A percentile compares a stretch with the other conserved stretches of the same genome.
These are phyloP conservation scores for Acer saccharum DNA, from an alignment of 345 rosid species.

Conservation along the genomic window DNA sequence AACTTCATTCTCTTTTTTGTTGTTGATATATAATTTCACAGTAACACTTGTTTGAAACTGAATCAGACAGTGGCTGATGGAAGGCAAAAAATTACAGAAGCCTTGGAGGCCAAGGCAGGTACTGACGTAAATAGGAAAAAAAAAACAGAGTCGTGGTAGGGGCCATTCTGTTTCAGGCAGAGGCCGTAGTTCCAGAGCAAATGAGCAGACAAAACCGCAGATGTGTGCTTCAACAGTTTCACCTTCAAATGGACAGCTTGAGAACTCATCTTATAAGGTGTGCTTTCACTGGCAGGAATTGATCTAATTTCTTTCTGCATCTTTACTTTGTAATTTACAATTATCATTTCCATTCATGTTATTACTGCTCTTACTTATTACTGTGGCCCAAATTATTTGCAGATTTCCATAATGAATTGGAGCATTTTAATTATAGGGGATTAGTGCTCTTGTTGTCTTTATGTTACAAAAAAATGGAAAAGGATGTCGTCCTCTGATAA, in stretches of 20 bases:
- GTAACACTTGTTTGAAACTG: slow-evolving; percentile 23
- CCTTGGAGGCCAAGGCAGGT: slow-evolving; percentile 50
- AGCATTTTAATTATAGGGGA: not conserved
- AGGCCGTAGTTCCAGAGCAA: slow-evolving; percentile 86
- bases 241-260: slow-evolving; percentile 65
- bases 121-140: slow-evolving; percentile 67
- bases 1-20: not conserved
- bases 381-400: not conserved
- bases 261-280: slow-evolving; percentile 70
- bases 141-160: slow-evolving; percentile 87
- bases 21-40: slow-evolving; percentile 1
- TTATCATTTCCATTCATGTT: not conserved
- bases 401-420: not conserved
- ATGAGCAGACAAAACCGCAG: slow-evolving; percentile 61
- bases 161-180: slow-evolving; percentile 65
- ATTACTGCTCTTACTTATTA: not conserved
- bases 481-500: not conserved
- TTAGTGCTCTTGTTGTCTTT: not conserved
- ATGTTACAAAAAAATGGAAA: not conserved
- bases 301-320: not conserved
- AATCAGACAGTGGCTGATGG: slow-evolving; percentile 62
- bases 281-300: slow-evolving; percentile 17
- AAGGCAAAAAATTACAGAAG: slow-evolving; percentile 59
- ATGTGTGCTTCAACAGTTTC: slow-evolving; percentile 43
- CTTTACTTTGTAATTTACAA: not conserved